Evolutionary conservation across 768 basidiomycete species (phyloP), one percentile per base, ranked within the genome.

Genomic region (Boletus speciosus): DNA sequence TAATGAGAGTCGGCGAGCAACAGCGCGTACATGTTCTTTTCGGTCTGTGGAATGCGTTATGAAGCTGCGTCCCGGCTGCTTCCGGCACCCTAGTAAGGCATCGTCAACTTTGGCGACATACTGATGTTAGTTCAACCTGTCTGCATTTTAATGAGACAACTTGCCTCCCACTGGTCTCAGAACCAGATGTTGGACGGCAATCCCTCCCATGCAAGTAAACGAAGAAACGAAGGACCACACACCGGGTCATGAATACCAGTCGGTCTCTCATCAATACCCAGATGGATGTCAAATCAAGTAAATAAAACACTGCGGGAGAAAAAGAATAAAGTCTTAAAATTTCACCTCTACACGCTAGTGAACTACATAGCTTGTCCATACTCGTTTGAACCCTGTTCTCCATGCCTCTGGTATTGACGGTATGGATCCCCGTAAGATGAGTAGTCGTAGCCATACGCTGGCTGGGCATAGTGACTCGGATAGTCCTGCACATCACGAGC

Each of bases 401-500:
- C 62, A 47, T 66, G 69, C 43, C 70, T 65, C 43, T 68, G 68
- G 27, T 70, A 62, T 41, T 61, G 70, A 41, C 36, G 59, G 23
- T 71, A 63, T 32, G 53, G 55, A 55, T 64, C 66, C 37, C 68
- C 63, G 40, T 65, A 51, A 15, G 69, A 58, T 41, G 67, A 29
- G 46, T 69, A 66, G 53, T 73, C 67, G 51, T 71, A 59, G 37
- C 51, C 49, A 54, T 66, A 61, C 35, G 63, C 43, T 48, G 54
- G 57, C 42, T 65, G 66, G 14, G 52, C 42, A 52, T 62, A 57
- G 49, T 63, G 68, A 56, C 68, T 67, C 60, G 68, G 67, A 63
- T 71, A 71, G 61, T 71, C 69, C 61, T 72, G 66, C 51, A 67
- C 68, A 67, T 78, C 72, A 59, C 76, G 76, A 60, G 73, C 65